Base-by-base conservation (phyloP, 805 yeast species). In the Komagataella populi region DNA sequence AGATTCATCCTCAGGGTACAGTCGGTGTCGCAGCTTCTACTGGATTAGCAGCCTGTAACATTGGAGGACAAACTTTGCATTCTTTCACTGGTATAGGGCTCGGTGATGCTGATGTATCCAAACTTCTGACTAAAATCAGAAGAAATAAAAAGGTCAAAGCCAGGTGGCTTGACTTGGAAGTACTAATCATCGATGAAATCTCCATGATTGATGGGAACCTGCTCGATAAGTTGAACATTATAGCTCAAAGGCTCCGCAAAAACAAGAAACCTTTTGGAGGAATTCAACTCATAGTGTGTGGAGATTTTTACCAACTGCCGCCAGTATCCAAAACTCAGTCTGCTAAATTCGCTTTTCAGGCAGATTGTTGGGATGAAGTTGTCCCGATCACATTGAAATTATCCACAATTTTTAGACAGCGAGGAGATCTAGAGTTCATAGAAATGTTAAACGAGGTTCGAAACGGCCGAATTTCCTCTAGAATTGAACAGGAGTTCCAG, bases 221-320 rank as follows among this genome's bases (percentile, higher is more conserved):
- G 49, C 76, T 93, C 55, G 84, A 84, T 48, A 88, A 88, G 59
- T 70, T 93, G 49, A 85, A 88, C 54, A 67, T 61, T 8, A 66
- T 91, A 44, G 97, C 93, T 0, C 73, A 83, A 56, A 60, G 59
- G 1, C 50, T 84, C 2, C 73, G 83, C 44, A 70, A 66, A 20
- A 65, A 56, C 22, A 63, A 69, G 12, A 57, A 56, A 49, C 96
- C 97, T 0, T 93, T 93, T 72, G 99, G 99, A 4, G 99, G 99
- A 0, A 83, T 93, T 47, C 99, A 93, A 60, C 57, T 93, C 14
- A 78, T 93, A 10, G 66, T 90, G 43, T 84, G 95, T 3, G 99
- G 99, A n/a, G 99, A 93, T 67, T 90, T 91, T 63, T 90, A 84
- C 65, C 99, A 93, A 67, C 71, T 93, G 47, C 99, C 99, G 1